A percentile compares a stretch with the other conserved stretches of the same genome.
These are phyloP conservation scores for Blastomyces parvus DNA, from an alignment of 2,329 filamentous ascomycete species.

Conservation along the genomic window DNA sequence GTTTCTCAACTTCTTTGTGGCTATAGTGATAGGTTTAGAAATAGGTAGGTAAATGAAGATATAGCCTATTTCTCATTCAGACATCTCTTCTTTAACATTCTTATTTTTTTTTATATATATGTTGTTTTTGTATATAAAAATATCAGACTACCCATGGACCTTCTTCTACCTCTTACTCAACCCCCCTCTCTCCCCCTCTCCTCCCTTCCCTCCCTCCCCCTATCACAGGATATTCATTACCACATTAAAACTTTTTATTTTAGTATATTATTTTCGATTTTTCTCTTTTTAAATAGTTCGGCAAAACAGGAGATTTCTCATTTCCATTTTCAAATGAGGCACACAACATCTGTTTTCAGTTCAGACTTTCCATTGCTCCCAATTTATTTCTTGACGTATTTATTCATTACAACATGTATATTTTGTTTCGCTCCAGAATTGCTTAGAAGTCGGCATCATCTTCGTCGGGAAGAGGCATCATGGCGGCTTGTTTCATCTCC, in stretches of 20 bases:
- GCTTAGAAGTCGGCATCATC: constrained; percentile 60
- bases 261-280: constrained; percentile 1
- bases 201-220: not conserved
- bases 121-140: too few relatives aligned
- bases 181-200: not conserved
- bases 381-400: not conserved
- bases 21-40: too few relatives aligned
- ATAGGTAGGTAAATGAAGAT: too few relatives aligned
- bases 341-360: not conserved
- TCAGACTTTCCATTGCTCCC: not conserved
- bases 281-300: not conserved
- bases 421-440: not conserved
- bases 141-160: not conserved
- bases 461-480: constrained; percentile 86
- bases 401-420: constrained; percentile 8
- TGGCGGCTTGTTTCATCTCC: constrained; percentile 76
- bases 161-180: too few relatives aligned
- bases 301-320: not conserved
- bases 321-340: not conserved
- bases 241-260: constrained; percentile 1
- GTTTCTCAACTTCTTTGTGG: too few relatives aligned
- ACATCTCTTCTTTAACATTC: too few relatives aligned
- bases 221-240: constrained; percentile 1
- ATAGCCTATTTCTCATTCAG: too few relatives aligned
- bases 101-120: too few relatives aligned